Percentiles rank a stretch among this genome's conserved stretches.
Evolutionary conservation across 2,329 filamentous ascomycete species (phyloP).

Genomic region (Fusarium humuli): DNA sequence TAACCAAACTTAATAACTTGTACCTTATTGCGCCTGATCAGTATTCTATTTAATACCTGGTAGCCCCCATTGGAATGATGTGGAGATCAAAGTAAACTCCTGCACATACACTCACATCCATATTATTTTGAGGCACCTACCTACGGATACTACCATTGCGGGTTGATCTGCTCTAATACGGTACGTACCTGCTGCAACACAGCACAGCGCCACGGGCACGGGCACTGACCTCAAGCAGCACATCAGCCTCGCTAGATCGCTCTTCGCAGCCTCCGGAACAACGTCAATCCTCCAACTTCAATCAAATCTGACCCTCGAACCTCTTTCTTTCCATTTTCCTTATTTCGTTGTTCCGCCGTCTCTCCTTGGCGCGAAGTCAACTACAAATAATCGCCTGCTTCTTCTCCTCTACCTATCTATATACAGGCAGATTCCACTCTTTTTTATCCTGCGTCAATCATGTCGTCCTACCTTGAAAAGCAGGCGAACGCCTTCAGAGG

Average conservation of each 20-base stretch:
- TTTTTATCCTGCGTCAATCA: conserved; percentile 53
- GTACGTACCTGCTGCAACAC: background rate
- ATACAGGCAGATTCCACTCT: conserved; percentile 6
- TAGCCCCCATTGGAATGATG: background rate
- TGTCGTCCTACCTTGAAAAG: conserved; percentile 73
- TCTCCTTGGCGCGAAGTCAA: conserved; percentile 17
- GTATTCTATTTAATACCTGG: background rate
- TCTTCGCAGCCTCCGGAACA: conserved; percentile 35
- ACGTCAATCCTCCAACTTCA: conserved; percentile 32
- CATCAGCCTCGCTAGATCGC: conserved; percentile 38
- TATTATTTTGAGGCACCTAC: no score
- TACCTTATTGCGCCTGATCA: background rate
- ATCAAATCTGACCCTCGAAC: conserved; percentile 31
- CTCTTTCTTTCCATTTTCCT: conserved; percentile 17
- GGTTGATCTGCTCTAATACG: background rate
- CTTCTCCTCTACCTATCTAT: conserved; percentile 1
- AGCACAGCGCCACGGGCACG: conserved; percentile 28
- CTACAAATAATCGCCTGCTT: conserved; percentile 2
- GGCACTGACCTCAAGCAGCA: conserved; percentile 6
- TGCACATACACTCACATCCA: background rate
- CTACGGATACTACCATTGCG: background rate
- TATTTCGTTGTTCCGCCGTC: conserved; percentile 29
- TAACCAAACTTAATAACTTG: background rate
- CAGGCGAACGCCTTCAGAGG: conserved; percentile 72
- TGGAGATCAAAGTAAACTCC: background rate